phyloP scores from a whole-genome alignment of 129 eudicot species.

The Logfia minima region DNA sequence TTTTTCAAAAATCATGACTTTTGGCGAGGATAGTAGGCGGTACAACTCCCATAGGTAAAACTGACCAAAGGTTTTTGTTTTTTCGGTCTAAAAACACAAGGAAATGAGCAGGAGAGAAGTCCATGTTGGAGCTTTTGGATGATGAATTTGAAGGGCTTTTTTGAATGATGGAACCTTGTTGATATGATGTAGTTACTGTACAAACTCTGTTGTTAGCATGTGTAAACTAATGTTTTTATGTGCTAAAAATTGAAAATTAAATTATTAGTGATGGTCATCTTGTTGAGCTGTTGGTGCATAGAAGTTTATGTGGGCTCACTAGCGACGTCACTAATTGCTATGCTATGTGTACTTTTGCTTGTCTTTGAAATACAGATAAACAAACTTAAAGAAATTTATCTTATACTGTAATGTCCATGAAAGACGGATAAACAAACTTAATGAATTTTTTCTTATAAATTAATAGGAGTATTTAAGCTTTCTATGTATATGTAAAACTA shows the following conservation, averaged over 20 bases:
- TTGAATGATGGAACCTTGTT: slow-evolving; percentile 27
- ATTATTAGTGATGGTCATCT: background rate
- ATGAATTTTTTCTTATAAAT: too few relatives aligned
- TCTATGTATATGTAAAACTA: too few relatives aligned
- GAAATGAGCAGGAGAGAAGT: slow-evolving; percentile 26
- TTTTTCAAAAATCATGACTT: slow-evolving; percentile 61
- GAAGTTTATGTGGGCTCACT: background rate
- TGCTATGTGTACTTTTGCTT: background rate
- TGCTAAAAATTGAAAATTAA: slow-evolving; percentile 11
- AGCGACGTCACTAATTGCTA: background rate
- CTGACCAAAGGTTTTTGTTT: slow-evolving; percentile 30
- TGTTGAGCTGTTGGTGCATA: background rate
- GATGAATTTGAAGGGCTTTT: slow-evolving; percentile 22
- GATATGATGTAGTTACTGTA: slow-evolving; percentile 32
- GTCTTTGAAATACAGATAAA: background rate
- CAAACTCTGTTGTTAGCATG: slow-evolving; percentile 27
- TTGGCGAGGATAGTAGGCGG: slow-evolving; percentile 30
- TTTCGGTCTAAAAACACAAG: slow-evolving; percentile 9
- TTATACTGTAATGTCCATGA: too few relatives aligned
- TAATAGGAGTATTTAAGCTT: too few relatives aligned
- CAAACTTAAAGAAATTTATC: background rate
- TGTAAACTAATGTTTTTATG: slow-evolving; percentile 33
- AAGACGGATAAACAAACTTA: too few relatives aligned
- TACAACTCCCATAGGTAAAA: slow-evolving; percentile 21
- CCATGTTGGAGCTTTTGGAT: slow-evolving; percentile 28